Evolutionary conservation across 2,329 filamentous ascomycete genomes (phyloP).

Genomic region (Monilinia vaccinii-corymbosi): DNA sequence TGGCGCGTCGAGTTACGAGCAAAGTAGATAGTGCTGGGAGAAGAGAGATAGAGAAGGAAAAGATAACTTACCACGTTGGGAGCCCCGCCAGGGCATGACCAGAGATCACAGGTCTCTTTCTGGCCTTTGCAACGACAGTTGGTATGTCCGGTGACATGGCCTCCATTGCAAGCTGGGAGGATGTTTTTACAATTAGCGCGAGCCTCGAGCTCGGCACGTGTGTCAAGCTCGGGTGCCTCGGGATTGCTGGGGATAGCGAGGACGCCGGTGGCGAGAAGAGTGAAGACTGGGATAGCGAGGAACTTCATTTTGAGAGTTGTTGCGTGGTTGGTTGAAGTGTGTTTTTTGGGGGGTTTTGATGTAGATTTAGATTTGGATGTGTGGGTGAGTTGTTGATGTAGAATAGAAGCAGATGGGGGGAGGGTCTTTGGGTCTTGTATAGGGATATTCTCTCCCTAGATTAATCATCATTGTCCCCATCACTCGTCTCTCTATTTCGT

Average conservation of each 20-base stretch:
- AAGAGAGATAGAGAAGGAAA: background rate
- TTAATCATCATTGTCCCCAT: background rate
- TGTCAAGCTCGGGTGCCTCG: background rate
- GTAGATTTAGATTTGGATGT: background rate
- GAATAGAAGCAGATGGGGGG: background rate
- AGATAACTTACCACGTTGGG: background rate
- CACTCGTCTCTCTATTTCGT: background rate
- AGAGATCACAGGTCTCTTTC: background rate
- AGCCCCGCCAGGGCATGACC: background rate
- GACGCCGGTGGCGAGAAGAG: slow-evolving; percentile 5
- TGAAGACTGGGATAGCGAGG: slow-evolving; percentile 8
- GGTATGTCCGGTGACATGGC: background rate
- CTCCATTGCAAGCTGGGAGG: background rate
- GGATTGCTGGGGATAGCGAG: slow-evolving; percentile 7
- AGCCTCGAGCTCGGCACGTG: background rate
- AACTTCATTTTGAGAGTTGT: slow-evolving; percentile 11
- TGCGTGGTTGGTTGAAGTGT: background rate
- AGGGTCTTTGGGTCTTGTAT: background rate
- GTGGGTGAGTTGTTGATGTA: background rate
- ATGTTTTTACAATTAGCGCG: background rate
- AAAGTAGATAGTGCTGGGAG: background rate
- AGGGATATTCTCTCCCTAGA: background rate
- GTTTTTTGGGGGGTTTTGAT: background rate
- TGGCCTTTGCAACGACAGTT: background rate
- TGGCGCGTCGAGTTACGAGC: too few relatives aligned